A percentile compares a stretch with the other conserved stretches of the same genome.
phyloP scores from a whole-genome alignment of 2,329 filamentous ascomycete species.

The Sclerotinia sclerotiorum region DNA sequence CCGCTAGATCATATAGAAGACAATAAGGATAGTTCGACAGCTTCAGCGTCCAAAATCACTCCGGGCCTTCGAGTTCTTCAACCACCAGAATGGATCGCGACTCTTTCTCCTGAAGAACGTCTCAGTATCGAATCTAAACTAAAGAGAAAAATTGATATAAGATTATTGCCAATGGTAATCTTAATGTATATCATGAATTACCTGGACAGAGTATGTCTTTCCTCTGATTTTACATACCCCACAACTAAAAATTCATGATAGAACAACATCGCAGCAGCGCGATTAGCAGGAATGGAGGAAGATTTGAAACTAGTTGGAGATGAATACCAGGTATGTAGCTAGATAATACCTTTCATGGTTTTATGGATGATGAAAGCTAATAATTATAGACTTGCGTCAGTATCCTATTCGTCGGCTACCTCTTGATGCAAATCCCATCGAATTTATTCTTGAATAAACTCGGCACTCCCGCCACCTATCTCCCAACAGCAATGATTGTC shows the following conservation, averaged over 20 bases:
- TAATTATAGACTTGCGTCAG: conserved; percentile 43
- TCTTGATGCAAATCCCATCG: conserved; percentile 48
- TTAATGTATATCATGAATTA: conserved; percentile 73
- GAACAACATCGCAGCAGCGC: conserved; percentile 58
- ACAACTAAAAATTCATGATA: neutral
- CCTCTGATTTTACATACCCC: no score
- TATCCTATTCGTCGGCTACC: conserved; percentile 44
- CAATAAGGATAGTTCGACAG: conserved; percentile 9
- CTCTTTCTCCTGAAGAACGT: conserved; percentile 53
- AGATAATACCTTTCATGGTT: neutral
- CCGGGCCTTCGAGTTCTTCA: conserved; percentile 18
- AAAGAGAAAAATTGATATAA: conserved; percentile 62
- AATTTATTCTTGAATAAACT: conserved; percentile 52
- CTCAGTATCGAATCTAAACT: conserved; percentile 55
- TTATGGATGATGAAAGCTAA: neutral
- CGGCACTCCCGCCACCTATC: conserved; percentile 50
- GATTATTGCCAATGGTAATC: conserved; percentile 65
- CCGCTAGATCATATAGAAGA: conserved; percentile 11
- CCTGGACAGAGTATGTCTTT: conserved; percentile 46
- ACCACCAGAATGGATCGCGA: conserved; percentile 42
- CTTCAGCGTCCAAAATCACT: neutral
- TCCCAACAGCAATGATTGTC: conserved; percentile 49
- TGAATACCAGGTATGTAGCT: conserved; percentile 44
- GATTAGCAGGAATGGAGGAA: conserved; percentile 50
- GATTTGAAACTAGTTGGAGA: conserved; percentile 45